A percentile compares a stretch with the other conserved stretches of the same genome.
These are phyloP conservation scores for Candida pseudofarinosa DNA, from an alignment of 805 yeast genomes.

Conservation along the genomic window DNA sequence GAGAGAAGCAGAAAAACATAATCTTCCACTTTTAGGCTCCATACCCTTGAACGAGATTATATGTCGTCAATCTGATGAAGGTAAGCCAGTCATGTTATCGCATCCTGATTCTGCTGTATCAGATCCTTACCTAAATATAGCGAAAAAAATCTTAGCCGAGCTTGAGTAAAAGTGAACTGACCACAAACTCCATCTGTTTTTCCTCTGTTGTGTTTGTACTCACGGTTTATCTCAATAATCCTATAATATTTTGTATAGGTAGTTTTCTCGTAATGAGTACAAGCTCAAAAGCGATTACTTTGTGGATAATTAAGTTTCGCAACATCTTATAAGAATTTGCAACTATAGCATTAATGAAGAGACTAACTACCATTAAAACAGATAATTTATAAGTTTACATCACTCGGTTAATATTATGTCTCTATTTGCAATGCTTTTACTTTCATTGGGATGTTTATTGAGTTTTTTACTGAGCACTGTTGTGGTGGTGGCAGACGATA, in stretches of 20 bases:
- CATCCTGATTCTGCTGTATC: slow-evolving; percentile 34
- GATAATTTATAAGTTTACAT: background rate
- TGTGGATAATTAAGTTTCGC: background rate
- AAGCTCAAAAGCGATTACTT: background rate
- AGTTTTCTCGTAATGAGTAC: too few relatives aligned
- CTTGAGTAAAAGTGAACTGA: slow-evolving; percentile 1
- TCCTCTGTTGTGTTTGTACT: too few relatives aligned
- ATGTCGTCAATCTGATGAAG: slow-evolving; percentile 58
- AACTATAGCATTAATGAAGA: background rate
- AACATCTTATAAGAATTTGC: background rate
- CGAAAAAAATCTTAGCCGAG: slow-evolving; percentile 18
- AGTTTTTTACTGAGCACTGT: background rate
- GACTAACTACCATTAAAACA: background rate
- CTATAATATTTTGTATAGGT: too few relatives aligned
- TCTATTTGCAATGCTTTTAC: background rate
- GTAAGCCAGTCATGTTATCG: slow-evolving; percentile 56
- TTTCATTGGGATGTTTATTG: background rate
- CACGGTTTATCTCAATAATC: too few relatives aligned
- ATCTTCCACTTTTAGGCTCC: slow-evolving; percentile 54
- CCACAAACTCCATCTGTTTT: too few relatives aligned
- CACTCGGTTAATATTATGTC: background rate
- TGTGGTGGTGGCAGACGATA: background rate
- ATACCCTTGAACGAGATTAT: slow-evolving; percentile 64
- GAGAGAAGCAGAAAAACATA: slow-evolving; percentile 46
- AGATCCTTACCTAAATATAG: slow-evolving; percentile 46